phyloP scores from a whole-genome alignment of 2,329 filamentous ascomycete species.

The Basipetospora chlamydospora region DNA sequence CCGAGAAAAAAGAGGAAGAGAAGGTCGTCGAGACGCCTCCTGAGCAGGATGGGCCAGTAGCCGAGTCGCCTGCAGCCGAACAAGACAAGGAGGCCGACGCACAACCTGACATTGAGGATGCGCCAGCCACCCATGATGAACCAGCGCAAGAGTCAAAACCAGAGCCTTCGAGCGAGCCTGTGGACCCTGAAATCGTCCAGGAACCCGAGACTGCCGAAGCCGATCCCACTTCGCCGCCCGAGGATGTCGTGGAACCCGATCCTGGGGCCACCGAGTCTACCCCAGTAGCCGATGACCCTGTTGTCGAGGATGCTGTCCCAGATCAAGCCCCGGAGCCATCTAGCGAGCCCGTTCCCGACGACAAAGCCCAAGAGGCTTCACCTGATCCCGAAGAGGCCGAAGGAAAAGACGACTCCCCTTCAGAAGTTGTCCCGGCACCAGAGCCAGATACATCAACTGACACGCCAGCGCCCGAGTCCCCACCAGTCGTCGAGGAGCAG shows the following conservation, averaged over 20 bases:
- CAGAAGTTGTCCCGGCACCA: conserved; percentile 7
- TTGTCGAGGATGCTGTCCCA: not conserved
- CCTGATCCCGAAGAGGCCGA: conserved; percentile 4
- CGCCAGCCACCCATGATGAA: not conserved
- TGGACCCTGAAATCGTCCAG: not conserved
- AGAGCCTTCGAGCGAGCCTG: not conserved
- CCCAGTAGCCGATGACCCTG: not conserved
- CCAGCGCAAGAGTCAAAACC: not conserved
- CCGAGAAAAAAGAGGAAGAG: not conserved
- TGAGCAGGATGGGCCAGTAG: conserved; percentile 1
- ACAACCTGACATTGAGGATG: too few relatives aligned
- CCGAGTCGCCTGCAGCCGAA: conserved; percentile 1
- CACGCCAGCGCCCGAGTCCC: too few relatives aligned
- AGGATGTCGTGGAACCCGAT: not conserved
- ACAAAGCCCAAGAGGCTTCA: not conserved
- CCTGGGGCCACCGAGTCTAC: not conserved
- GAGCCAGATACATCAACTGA: too few relatives aligned
- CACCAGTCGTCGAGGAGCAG: not conserved
- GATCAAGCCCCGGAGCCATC: conserved; percentile 1
- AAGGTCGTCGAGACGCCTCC: not conserved
- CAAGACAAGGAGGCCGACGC: not conserved
- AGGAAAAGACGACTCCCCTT: conserved; percentile 4
- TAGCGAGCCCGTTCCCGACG: not conserved
- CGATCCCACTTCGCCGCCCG: too few relatives aligned
- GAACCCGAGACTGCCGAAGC: not conserved